phyloP scores from a whole-genome alignment of 2,329 filamentous ascomycete species.

The Talaromyces sp. region DNA sequence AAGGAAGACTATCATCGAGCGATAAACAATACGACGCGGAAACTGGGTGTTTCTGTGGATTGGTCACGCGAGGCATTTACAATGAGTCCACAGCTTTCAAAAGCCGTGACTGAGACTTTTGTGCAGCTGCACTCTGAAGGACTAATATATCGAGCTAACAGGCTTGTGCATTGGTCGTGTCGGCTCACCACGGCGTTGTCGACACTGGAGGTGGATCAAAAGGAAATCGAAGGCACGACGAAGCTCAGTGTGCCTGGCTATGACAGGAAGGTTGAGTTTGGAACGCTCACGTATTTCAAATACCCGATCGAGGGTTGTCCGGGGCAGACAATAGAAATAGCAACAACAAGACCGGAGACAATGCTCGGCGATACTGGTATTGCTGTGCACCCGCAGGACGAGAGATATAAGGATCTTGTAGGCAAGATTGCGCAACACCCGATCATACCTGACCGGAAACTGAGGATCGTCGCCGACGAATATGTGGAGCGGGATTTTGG shows the following conservation, averaged over 20 bases:
- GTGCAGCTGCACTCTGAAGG: slow-evolving; percentile 86
- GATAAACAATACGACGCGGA: slow-evolving; percentile 79
- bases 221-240: slow-evolving; percentile 79
- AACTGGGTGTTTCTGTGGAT: slow-evolving; percentile 86
- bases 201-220: slow-evolving; percentile 87
- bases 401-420: slow-evolving; percentile 78
- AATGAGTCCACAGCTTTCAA: slow-evolving; percentile 80
- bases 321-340: slow-evolving; percentile 80
- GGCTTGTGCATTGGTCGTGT: slow-evolving; percentile 93
- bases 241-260: slow-evolving; percentile 91
- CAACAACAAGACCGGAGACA: slow-evolving; percentile 88
- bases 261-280: slow-evolving; percentile 93
- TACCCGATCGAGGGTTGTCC: slow-evolving; percentile 74
- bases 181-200: slow-evolving; percentile 84
- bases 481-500: slow-evolving; percentile 92
- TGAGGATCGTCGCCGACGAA: slow-evolving; percentile 81
- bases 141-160: slow-evolving; percentile 85
- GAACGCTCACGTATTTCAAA: slow-evolving; percentile 82
- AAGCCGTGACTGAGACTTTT: slow-evolving; percentile 84
- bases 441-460: slow-evolving; percentile 67
- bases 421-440: slow-evolving; percentile 84
- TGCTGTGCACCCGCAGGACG: slow-evolving; percentile 83
- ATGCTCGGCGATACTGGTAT: slow-evolving; percentile 94
- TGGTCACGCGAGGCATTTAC: slow-evolving; percentile 94
- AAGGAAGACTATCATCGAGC: slow-evolving; percentile 87